Conservation (phyloP, 139 green algal genomes). For the Trebouxia sp. region DNA sequence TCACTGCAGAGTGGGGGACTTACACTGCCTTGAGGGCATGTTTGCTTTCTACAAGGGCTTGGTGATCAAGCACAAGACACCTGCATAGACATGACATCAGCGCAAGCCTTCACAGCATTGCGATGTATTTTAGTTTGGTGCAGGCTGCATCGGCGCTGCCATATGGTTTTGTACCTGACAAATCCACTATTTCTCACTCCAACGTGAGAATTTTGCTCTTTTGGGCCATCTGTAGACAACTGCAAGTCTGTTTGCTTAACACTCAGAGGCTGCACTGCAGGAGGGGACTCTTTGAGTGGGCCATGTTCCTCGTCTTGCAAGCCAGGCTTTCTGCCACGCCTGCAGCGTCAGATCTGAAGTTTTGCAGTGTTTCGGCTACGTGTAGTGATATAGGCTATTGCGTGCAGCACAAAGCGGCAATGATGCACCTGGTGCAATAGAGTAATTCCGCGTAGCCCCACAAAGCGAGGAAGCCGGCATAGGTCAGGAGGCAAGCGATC, state of each 20-base stretch:
- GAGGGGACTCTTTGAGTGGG: not conserved
- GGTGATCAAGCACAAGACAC: slow-evolving; percentile 27
- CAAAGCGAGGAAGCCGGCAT: slow-evolving; percentile 9
- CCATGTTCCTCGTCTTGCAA: not conserved
- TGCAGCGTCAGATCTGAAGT: not conserved
- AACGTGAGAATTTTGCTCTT: not conserved
- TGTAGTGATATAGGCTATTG: not conserved
- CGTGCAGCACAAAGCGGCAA: no score
- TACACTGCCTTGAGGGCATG: slow-evolving; percentile 31
- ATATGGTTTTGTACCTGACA: no score
- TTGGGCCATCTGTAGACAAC: not conserved
- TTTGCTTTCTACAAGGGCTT: slow-evolving; percentile 28
- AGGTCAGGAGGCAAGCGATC: slow-evolving; percentile 30
- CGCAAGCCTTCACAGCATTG: no score
- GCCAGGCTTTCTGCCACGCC: not conserved
- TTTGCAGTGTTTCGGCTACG: not conserved
- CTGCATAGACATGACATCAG: no score
- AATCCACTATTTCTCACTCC: not conserved
- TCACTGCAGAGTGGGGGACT: no score
- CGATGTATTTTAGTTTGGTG: no score
- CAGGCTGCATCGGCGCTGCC: no score
- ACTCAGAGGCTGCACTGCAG: slow-evolving; percentile 2
- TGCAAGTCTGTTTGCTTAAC: slow-evolving; percentile 9
- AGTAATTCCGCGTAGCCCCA: slow-evolving; percentile 38
- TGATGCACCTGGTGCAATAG: not conserved